These are phyloP conservation scores for Crucibulum laeve DNA, from an alignment of 768 basidiomycete genomes.

Conservation along the genomic window DNA sequence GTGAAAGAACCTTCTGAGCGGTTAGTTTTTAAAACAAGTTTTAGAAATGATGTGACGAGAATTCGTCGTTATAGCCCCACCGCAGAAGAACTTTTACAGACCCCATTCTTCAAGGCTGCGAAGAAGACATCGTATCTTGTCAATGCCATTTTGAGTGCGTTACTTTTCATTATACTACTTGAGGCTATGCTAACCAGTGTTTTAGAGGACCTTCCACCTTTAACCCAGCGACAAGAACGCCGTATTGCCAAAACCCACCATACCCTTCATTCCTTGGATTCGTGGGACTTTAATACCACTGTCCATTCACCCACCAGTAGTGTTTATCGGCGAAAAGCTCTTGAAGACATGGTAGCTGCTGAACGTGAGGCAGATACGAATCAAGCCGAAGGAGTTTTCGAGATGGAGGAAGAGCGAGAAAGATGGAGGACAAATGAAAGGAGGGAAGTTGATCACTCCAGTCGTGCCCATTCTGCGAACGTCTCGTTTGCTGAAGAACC, in stretches of 20 bases:
- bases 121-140: constrained; percentile 81
- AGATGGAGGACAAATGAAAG: too few relatives aligned
- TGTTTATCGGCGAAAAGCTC: constrained; percentile 17
- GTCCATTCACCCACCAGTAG: constrained; percentile 31
- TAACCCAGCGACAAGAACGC: constrained; percentile 71
- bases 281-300: constrained; percentile 74
- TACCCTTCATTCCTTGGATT: constrained; percentile 55
- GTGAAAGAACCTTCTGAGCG: constrained; percentile 79
- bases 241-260: constrained; percentile 31
- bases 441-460: too few relatives aligned
- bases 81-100: constrained; percentile 71
- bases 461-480: constrained; percentile 7
- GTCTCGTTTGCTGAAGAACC: not conserved
- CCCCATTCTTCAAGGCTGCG: constrained; percentile 72
- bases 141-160: constrained; percentile 63
- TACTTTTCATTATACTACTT: constrained; percentile 2
- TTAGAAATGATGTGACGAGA: not conserved
- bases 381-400: constrained; percentile 25
- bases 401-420: constrained; percentile 32
- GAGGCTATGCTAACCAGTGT: constrained; percentile 1
- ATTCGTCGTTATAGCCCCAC: constrained; percentile 50
- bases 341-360: constrained; percentile 18
- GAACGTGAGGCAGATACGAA: constrained; percentile 7
- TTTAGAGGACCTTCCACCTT: constrained; percentile 65
- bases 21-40: constrained; percentile 26